phyloP scores from a whole-genome alignment of 1,284 basidiomycete species.

The Agaricales sp. region DNA sequence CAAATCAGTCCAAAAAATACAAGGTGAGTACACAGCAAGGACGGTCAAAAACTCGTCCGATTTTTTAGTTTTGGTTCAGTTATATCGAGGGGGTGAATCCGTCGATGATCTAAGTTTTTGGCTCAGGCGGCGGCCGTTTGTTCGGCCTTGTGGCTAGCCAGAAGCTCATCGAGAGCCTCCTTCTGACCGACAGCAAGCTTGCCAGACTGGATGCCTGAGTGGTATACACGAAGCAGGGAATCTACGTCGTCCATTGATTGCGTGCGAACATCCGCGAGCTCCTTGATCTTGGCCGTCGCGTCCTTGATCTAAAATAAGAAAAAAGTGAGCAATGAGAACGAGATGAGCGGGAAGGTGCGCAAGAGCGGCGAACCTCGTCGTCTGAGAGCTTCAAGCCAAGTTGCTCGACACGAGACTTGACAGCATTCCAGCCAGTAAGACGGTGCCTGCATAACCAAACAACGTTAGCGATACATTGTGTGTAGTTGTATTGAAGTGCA shows the following conservation, averaged over 20 bases:
- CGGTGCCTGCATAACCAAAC: slow-evolving; percentile 52
- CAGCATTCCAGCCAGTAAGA: slow-evolving; percentile 96
- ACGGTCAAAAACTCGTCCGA: too few species aligned
- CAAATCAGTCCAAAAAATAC: too few species aligned
- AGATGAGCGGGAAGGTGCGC: neutral
- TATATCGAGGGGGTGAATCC: too few species aligned
- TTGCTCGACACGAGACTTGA: slow-evolving; percentile 99
- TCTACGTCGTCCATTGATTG: slow-evolving; percentile 99
- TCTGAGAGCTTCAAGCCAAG: slow-evolving; percentile 82
- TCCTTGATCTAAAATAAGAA: slow-evolving; percentile 70
- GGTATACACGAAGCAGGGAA: slow-evolving; percentile 90
- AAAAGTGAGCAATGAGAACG: slow-evolving; percentile 1
- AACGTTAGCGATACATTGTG: slow-evolving; percentile 1
- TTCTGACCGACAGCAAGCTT: slow-evolving; percentile 83
- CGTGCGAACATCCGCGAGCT: slow-evolving; percentile 95
- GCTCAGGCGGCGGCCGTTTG: neutral
- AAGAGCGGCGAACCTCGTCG: slow-evolving; percentile 48
- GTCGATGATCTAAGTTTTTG: neutral
- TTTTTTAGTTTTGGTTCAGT: too few species aligned
- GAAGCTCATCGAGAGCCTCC: slow-evolving; percentile 74
- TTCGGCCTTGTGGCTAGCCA: slow-evolving; percentile 49
- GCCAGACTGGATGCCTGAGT: slow-evolving; percentile 82
- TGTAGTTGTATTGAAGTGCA: slow-evolving; percentile 13
- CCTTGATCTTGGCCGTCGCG: slow-evolving; percentile 98
- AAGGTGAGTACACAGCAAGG: too few species aligned